Percentiles rank a stretch among this genome's conserved stretches.
phyloP scores from a whole-genome alignment of 805 yeast species.

The Debaryomyces tyrocola region DNA sequence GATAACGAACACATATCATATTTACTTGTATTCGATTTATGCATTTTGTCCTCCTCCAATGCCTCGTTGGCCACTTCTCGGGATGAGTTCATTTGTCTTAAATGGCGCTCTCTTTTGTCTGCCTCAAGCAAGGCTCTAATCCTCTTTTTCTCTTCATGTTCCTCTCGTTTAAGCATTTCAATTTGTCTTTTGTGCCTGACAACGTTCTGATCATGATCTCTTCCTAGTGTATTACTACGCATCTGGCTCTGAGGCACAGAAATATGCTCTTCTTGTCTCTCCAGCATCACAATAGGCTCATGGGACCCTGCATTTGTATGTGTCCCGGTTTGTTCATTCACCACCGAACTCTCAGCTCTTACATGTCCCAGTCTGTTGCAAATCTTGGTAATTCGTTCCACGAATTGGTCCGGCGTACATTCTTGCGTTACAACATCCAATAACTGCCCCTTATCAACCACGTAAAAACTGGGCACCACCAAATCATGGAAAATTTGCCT shows the following conservation, averaged over 20 bases:
- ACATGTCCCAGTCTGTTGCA: not conserved
- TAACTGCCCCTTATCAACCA: conserved; percentile 50
- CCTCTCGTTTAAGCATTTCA: conserved; percentile 32
- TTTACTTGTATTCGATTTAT: not conserved
- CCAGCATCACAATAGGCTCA: too few species aligned
- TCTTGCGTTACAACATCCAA: conserved; percentile 42
- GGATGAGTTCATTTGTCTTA: conserved; percentile 5
- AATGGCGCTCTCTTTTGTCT: conserved; percentile 50
- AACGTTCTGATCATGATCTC: conserved; percentile 4
- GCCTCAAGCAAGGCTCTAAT: conserved; percentile 52
- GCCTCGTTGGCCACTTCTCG: not conserved
- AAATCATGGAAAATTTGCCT: conserved; percentile 55
- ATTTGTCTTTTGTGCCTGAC: conserved; percentile 10
- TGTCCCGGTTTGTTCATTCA: not conserved
- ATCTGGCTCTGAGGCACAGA: conserved; percentile 3
- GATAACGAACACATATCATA: conserved; percentile 42
- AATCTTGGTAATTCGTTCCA: conserved; percentile 11
- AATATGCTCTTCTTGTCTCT: not conserved
- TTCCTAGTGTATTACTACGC: not conserved
- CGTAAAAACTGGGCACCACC: conserved; percentile 54
- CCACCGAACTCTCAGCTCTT: not conserved
- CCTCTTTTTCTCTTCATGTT: conserved; percentile 54
- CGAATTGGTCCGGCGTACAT: conserved; percentile 23
- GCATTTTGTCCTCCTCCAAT: not conserved
- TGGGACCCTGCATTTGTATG: too few species aligned